Evolutionary conservation across 2,329 filamentous ascomycete species (phyloP), one percentile per base, ranked within the genome.

Genomic region (Fusarium mangiferae): DNA sequence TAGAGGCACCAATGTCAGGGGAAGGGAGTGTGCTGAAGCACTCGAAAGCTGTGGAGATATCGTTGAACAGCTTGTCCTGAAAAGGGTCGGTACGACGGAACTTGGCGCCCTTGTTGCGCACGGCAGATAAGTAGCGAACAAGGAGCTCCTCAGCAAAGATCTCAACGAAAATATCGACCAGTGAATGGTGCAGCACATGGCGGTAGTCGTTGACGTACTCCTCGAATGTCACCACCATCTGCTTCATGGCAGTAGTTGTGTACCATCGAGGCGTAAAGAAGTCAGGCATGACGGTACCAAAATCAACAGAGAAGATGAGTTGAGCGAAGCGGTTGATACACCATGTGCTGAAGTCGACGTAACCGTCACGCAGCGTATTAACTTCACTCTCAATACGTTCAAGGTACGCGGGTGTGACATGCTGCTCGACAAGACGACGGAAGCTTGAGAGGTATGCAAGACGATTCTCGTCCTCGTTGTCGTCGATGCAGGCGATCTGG

Each of bases 401-500:
- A 81, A 94, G 88, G 83, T 97, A 98, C 69, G 91, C 90, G 28
- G 93, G 90, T 55, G 94, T 92, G 49, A 98, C 93, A 39, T 96
- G 87, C 5, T 93, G 88, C 80, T 94, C 93, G 80, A 97, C 93
- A 79, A 96, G 94, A 76, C 92, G 90, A 76, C 91, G 91, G 89
- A 98, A 98, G 78, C 92, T 92, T 8, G 94, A 92, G 56, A 98
- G 88, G 84, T 98, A 98, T 36, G 93, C 94, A 33, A 93, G 86
- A 38, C 92, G 91, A 68, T 90, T 90, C 60, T 91, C 90, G 60
- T 94, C 92, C 70, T 94, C 92, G 75, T 93, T 93, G 80, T 98
- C 97, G 82, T 98, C 96, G 79, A 99, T 98, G 83, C 95, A 98
- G 64, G 95, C 95, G 81, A 99, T 98, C 82, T 99, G 96, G 84